Evolutionary conservation across 495 filamentous ascomycete genomes (phyloP), one percentile per base, ranked within the genome.

Genomic region (Durotheca rogersii): DNA sequence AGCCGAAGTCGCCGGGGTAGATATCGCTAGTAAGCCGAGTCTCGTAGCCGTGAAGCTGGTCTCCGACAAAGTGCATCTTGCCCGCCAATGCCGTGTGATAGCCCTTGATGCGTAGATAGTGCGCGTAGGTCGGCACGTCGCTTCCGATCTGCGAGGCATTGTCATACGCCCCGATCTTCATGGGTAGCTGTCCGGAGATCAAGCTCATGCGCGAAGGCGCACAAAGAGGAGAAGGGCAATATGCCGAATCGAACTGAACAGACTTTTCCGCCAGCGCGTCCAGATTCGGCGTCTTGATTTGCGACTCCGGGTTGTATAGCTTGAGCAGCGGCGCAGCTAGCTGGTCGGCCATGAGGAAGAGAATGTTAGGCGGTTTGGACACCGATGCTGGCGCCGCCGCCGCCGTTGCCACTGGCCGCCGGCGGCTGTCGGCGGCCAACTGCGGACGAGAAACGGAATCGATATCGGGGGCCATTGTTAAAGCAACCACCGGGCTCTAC

Each of bases 31-130:
- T 95, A 56, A 95, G 74, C 43, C 89, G 79, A 58, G 86, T 82
- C 71, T 95, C 89, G 60, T 89, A 95, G 23, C 89, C 89, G 67
- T 95, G 89, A 41, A 94, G 75, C 70, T 95, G 89, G 60, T 95
- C 89, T 35, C 89, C 89, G 47, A 90, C 87, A 67, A 95, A 95
- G 66, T 95, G 89, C 89, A 95, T 95, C 76, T 95, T 95, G 43
- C 89, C 89, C 0, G 89, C 88, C 53, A 95, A 70, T 3, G 83
- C 84, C n/a, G 89, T 93, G 69, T 94, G 85, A 61, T 95, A 95
- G 34, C 87, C 88, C 60, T 85, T 80, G 11, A 76, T 73, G n/a
- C 89, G 87, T 33, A 95, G 73, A 66, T 94, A 92, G 60, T 95
- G 89, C 4, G 89, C 88, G 65, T 91, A 94, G 1, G 89, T 95